These are phyloP conservation scores for Fusarium oligoseptatum DNA, from an alignment of 2,329 filamentous ascomycete genomes.

Conservation along the genomic window DNA sequence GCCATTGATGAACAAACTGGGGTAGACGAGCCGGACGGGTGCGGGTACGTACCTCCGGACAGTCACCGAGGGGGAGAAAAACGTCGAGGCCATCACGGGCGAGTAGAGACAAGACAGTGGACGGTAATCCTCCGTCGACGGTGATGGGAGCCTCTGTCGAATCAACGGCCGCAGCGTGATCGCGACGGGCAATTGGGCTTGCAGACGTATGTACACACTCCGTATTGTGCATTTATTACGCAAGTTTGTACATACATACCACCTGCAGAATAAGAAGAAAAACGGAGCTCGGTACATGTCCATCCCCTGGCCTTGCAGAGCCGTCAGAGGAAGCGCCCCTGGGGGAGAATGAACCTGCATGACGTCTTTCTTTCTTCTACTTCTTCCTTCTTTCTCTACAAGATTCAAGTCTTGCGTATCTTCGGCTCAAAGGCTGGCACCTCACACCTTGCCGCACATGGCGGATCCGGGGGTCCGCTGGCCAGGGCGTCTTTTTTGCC, in stretches of 20 bases:
- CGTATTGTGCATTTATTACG: neutral
- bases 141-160: conserved; percentile 5
- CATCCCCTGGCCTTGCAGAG: conserved; percentile 10
- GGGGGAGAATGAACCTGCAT: conserved; percentile 17
- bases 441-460: neutral
- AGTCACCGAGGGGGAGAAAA: conserved; percentile 39
- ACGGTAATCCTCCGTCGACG: neutral
- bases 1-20: conserved; percentile 9
- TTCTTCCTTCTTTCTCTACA: neutral
- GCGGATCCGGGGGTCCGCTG: conserved; percentile 6
- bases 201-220: neutral
- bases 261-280: neutral
- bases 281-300: conserved; percentile 8
- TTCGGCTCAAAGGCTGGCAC: conserved; percentile 44
- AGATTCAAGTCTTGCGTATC: neutral
- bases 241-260: conserved; percentile 2
- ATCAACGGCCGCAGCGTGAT: conserved; percentile 31
- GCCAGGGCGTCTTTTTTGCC: conserved; percentile 37
- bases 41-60: conserved; percentile 45
- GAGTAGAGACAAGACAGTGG: neutral
- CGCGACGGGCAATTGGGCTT: conserved; percentile 27
- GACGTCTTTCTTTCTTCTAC: conserved; percentile 27
- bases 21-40: neutral
- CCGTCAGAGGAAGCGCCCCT: neutral
- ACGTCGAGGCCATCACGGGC: conserved; percentile 12